Conservation (phyloP, 2,329 filamentous ascomycete species). For the Fusarium sp. region DNA sequence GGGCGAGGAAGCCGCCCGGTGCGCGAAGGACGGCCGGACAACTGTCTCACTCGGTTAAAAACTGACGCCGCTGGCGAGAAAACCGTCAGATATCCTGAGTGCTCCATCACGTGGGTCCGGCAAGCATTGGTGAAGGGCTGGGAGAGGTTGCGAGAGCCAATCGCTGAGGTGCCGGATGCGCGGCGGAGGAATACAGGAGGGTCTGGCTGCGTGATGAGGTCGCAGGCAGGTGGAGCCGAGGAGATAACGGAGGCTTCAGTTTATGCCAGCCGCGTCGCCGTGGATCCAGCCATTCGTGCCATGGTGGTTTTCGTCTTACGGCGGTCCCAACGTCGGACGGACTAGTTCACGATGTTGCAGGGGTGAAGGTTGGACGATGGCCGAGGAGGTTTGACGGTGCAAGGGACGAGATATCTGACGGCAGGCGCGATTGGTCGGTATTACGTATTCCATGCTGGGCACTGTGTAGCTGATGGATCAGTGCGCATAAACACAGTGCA, state of each 20-base stretch:
- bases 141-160: not conserved
- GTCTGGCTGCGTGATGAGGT: constrained; percentile 15
- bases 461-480: constrained; percentile 14
- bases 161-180: constrained; percentile 4
- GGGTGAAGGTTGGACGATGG: constrained; percentile 15
- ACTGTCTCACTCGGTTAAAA: constrained; percentile 36
- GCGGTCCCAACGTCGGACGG: not conserved
- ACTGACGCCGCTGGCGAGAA: constrained; percentile 30
- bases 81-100: constrained; percentile 35
- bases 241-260: constrained; percentile 34
- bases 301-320: not conserved
- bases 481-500: constrained; percentile 15
- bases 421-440: not conserved
- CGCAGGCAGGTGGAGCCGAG: constrained; percentile 23
- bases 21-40: constrained; percentile 11
- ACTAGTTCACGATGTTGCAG: constrained; percentile 14
- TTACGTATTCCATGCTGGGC: not conserved
- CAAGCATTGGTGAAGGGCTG: not conserved
- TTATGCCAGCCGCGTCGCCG: constrained; percentile 4
- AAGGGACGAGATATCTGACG: not conserved
- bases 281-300: not conserved
- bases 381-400: constrained; percentile 7
- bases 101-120: constrained; percentile 11
- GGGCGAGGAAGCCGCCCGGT: constrained; percentile 20
- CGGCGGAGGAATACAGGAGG: constrained; percentile 6